These are phyloP conservation scores for Angophora floribunda DNA, from an alignment of 345 rosid genomes.

Conservation along the genomic window DNA sequence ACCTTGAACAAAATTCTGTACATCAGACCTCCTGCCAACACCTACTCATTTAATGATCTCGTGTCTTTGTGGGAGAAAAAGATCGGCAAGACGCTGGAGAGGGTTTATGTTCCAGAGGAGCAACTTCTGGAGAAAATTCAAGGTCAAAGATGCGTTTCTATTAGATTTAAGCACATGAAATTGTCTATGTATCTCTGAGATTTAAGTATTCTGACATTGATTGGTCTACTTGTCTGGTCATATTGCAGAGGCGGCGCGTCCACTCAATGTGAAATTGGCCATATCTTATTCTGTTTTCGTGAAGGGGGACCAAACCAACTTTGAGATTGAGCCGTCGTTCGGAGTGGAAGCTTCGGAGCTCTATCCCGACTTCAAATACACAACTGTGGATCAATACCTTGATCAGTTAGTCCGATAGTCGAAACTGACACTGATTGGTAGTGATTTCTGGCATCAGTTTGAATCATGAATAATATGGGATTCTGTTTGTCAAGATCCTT, in stretches of 20 bases:
- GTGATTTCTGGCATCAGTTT: neutral
- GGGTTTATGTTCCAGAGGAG: no score
- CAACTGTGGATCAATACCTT: neutral
- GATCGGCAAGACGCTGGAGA: no score
- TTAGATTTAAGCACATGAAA: no score
- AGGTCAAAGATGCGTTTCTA: no score
- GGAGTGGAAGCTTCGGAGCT: slow-evolving; percentile 1
- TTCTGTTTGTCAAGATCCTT: neutral
- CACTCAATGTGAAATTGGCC: neutral
- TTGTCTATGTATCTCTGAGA: no score
- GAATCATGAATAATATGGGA: neutral
- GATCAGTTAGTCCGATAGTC: neutral
- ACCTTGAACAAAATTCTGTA: no score
- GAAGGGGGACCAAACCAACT: neutral
- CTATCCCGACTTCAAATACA: neutral
- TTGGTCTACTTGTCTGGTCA: neutral
- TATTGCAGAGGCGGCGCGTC: neutral
- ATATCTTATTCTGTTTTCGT: neutral
- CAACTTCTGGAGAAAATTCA: no score
- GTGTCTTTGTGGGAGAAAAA: no score
- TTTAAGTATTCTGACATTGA: no score
- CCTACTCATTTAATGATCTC: no score
- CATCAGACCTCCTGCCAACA: no score
- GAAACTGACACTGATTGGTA: neutral
- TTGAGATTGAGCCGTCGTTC: neutral